These are phyloP conservation scores for Fusarium beomiforme DNA, from an alignment of 2,329 filamentous ascomycete genomes.

Conservation along the genomic window DNA sequence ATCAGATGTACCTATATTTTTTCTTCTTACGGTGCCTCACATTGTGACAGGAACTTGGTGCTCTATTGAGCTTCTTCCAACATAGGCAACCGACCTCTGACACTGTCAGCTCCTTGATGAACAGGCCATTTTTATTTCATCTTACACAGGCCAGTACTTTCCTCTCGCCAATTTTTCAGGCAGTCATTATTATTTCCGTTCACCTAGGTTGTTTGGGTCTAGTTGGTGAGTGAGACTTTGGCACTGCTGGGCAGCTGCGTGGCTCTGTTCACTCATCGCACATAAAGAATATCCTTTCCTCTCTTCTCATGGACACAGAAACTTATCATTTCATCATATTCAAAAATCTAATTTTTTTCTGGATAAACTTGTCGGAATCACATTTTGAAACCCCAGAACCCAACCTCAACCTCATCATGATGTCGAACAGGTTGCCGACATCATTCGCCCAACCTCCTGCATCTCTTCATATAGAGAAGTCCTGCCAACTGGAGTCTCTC, in stretches of 20 bases:
- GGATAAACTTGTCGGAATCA: neutral
- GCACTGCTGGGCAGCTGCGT: conserved; percentile 5
- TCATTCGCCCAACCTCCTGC: conserved; percentile 23
- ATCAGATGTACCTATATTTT: neutral
- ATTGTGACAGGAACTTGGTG: neutral
- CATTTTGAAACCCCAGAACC: neutral
- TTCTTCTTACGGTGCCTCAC: neutral
- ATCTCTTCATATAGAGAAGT: conserved; percentile 28
- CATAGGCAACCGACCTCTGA: neutral
- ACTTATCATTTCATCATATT: neutral
- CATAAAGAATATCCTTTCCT: neutral
- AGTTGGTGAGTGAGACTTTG: neutral
- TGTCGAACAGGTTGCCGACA: conserved; percentile 4
- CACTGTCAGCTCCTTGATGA: neutral
- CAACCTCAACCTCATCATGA: conserved; percentile 3
- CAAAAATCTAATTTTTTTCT: neutral
- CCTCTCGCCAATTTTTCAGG: neutral
- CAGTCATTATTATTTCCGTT: neutral
- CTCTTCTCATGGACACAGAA: neutral
- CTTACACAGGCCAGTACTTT: neutral
- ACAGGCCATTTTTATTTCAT: neutral
- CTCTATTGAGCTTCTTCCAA: neutral
- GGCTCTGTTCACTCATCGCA: neutral
- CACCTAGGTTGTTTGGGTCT: neutral
- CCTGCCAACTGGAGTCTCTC: neutral